Evolutionary conservation across 2,329 filamentous ascomycete genomes (phyloP), one percentile per base, ranked within the genome.

Genomic region (Seiridium cupressi): DNA sequence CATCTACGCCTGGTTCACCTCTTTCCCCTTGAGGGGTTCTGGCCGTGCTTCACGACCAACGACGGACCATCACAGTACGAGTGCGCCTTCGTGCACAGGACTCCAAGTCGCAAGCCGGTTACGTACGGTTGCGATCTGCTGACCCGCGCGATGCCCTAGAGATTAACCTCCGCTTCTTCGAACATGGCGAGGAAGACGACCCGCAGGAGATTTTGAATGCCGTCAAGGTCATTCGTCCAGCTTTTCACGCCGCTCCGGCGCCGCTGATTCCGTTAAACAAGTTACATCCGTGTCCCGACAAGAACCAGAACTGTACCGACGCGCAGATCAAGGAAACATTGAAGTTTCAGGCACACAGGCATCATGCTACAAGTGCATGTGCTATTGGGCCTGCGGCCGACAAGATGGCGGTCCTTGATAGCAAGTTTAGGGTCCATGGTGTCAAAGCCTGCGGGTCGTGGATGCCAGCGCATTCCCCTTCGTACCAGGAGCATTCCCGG

Each of bases 121-220:
- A 85, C 0, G 87, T 91, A 11, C 82, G 75, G 2, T 78, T 91
- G 2, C 78, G 76, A 18, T 89, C 85, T 0, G 74, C 82, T 0
- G 82, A 91, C 67, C 88, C 89, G 0, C 81, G 84, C 1, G 88
- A 90, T 56, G 75, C 80, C 4, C 89, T 89, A 0, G 74, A 83
- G 6, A 88, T 91, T 64, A 76, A 78, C 60, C 89, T 87, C 74
- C 84, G 85, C 69, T 89, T 82, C 71, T 89, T 84, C 73, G 78
- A 81, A 51, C 75, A 77, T 0, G 82, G 83, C 10, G 74, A 68
- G 10, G 76, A 80, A 8, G 59, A 65, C 42, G 68, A 70, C 51
- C 55, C 69, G 46, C 62, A 66, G 55, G 65, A 65, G 10, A 64
- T 69, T 63, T 57, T 66, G 10, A 68, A 70, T 44, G 68, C 68